A percentile compares a stretch with the other conserved stretches of the same genome.
These are phyloP conservation scores for Emergomyces pasteurianus DNA, from an alignment of 2,329 filamentous ascomycete genomes.

Conservation along the genomic window DNA sequence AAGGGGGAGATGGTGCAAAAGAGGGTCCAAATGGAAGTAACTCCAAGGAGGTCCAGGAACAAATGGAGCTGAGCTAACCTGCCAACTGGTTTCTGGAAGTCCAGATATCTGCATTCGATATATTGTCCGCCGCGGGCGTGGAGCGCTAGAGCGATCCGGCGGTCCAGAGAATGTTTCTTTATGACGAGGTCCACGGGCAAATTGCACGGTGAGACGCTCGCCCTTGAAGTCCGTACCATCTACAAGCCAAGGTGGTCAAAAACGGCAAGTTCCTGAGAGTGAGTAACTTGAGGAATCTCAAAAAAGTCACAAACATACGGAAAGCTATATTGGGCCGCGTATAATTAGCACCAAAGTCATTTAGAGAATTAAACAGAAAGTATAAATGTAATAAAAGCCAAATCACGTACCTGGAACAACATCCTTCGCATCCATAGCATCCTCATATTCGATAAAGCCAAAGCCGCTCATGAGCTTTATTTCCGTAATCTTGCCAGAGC, in stretches of 20 bases:
- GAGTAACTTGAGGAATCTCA: constrained; percentile 10
- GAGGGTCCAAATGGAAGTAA: background rate
- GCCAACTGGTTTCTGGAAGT: constrained; percentile 99
- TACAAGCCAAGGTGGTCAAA: constrained; percentile 26
- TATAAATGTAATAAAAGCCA: background rate
- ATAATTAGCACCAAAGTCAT: background rate
- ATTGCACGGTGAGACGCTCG: constrained; percentile 93
- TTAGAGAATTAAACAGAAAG: constrained; percentile 13
- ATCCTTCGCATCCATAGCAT: constrained; percentile 94
- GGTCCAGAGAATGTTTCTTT: constrained; percentile 53
- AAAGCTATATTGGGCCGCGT: constrained; percentile 34
- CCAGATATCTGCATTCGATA: constrained; percentile 97
- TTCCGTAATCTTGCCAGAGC: constrained; percentile 93
- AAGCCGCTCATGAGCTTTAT: constrained; percentile 99
- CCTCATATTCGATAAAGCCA: constrained; percentile 98
- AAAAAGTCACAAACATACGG: constrained; percentile 33
- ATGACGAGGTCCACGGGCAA: constrained; percentile 75
- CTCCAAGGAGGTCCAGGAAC: constrained; percentile 16
- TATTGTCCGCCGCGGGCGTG: constrained; percentile 82
- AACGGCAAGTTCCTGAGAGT: background rate
- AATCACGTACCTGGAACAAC: constrained; percentile 72
- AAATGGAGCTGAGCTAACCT: constrained; percentile 60
- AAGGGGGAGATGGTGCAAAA: background rate
- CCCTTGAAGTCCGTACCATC: constrained; percentile 98
- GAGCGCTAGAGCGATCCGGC: constrained; percentile 50